These are phyloP conservation scores for Colletotrichum eleusines DNA, from an alignment of 2,329 filamentous ascomycete genomes.

Conservation along the genomic window DNA sequence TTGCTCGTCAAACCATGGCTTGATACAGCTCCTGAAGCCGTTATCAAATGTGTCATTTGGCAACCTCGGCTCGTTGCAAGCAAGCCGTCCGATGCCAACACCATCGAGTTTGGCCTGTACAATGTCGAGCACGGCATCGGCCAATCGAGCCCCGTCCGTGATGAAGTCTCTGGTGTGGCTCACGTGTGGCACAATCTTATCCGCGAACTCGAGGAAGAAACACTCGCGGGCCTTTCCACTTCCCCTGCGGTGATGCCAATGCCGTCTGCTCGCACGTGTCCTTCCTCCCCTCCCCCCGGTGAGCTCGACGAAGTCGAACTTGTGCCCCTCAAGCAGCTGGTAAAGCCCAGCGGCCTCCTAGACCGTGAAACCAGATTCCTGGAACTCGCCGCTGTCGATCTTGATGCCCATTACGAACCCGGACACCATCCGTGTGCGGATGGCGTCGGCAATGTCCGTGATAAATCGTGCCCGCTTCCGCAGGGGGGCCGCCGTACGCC, in stretches of 20 bases:
- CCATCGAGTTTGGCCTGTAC: conserved; percentile 66
- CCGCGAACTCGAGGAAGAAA: conserved; percentile 71
- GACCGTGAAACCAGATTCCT: conserved; percentile 62
- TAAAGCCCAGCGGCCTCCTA: conserved; percentile 63
- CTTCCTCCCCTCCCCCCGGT: no score
- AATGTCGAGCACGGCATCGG: conserved; percentile 67
- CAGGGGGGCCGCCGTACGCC: conserved; percentile 58
- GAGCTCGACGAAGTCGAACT: conserved; percentile 69
- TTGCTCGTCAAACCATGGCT: background rate
- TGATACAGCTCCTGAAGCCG: conserved; percentile 3
- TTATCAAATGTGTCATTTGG: background rate
- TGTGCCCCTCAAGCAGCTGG: conserved; percentile 59
- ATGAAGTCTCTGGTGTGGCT: conserved; percentile 64
- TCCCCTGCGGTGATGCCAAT: conserved; percentile 63
- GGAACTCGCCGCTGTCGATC: conserved; percentile 64
- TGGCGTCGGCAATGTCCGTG: conserved; percentile 54
- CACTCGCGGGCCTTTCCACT: conserved; percentile 66
- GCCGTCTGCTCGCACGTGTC: conserved; percentile 67
- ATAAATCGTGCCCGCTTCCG: conserved; percentile 59
- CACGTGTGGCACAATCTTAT: conserved; percentile 59
- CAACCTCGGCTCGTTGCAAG: conserved; percentile 45
- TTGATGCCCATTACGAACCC: conserved; percentile 65
- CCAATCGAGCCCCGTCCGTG: conserved; percentile 68
- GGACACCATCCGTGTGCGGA: conserved; percentile 47
- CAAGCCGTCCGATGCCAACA: conserved; percentile 63